Evolutionary conservation across 371 early-diverging fungal species (phyloP).

Genomic region (Chytridium lagenaria): DNA sequence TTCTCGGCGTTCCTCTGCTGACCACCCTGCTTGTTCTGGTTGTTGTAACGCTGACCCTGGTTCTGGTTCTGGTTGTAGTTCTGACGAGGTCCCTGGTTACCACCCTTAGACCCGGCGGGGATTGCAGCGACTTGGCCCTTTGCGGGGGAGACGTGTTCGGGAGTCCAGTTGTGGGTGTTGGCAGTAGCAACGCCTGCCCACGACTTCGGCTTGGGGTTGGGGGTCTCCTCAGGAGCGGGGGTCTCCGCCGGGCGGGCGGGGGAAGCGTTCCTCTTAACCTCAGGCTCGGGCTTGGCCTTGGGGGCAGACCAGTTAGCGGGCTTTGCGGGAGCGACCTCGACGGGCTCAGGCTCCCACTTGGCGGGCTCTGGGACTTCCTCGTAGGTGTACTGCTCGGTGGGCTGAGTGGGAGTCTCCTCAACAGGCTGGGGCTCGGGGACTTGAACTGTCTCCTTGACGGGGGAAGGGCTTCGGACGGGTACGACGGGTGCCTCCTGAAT

Average conservation of each 20-base stretch:
- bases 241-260: conserved; percentile 13
- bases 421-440: conserved; percentile 3
- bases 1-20: not conserved
- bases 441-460: conserved; percentile 28
- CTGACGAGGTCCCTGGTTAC: not conserved
- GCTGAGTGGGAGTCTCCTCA: not conserved
- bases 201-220: conserved; percentile 51
- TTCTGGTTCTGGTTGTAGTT: conserved; percentile 1
- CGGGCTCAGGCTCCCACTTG: conserved; percentile 6
- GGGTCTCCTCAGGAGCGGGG: conserved; percentile 12
- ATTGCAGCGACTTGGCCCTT: conserved; percentile 22
- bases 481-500: conserved; percentile 4
- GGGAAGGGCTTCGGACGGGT: conserved; percentile 38
- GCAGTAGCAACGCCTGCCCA: conserved; percentile 65
- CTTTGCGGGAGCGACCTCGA: conserved; percentile 18
- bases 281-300: conserved; percentile 15
- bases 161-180: conserved; percentile 21
- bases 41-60: conserved; percentile 14
- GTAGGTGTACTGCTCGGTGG: conserved; percentile 9
- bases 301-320: conserved; percentile 6
- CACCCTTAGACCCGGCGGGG: not conserved
- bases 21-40: not conserved
- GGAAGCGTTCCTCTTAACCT: conserved; percentile 9
- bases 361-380: conserved; percentile 23
- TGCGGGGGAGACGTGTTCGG: conserved; percentile 28